Percentiles rank a stretch among this genome's conserved stretches.
Evolutionary conservation across 2,329 filamentous ascomycete genomes (phyloP).

Genomic region (Tolypocladium ovalisporum): DNA sequence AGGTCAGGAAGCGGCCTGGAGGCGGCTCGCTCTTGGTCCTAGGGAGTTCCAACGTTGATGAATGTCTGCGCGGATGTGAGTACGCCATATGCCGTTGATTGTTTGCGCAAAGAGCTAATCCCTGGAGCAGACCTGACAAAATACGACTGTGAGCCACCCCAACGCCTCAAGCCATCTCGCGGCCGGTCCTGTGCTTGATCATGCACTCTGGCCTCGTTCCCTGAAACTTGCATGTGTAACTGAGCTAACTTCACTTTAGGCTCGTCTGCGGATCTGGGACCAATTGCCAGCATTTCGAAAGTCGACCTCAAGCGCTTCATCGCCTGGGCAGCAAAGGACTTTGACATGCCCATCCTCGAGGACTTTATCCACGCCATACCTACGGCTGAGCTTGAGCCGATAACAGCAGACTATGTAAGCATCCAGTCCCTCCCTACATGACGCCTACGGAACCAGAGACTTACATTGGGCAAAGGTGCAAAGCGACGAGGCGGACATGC

Average conservation of each 20-base stretch:
- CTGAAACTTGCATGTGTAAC: not conserved
- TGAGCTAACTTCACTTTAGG: not conserved
- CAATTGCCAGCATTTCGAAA: not conserved
- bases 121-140: not conserved
- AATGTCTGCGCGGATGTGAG: not conserved
- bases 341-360: not conserved
- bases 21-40: not conserved
- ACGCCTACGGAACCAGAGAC: not conserved
- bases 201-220: not conserved
- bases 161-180: not conserved
- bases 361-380: not conserved
- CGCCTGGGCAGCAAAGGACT: not conserved
- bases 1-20: not conserved
- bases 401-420: not conserved
- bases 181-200: not conserved
- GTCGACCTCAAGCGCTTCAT: not conserved
- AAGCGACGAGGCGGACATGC: not conserved
- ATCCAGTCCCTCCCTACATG: too few species aligned
- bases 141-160: not conserved
- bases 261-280: not conserved
- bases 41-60: not conserved
- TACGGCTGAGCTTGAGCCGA: not conserved
- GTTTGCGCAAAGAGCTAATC: not conserved
- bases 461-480: not conserved
- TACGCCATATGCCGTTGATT: not conserved